Base-by-base conservation (phyloP, 352 stramenopile species). In the Globisporangium barbulae region DNA sequence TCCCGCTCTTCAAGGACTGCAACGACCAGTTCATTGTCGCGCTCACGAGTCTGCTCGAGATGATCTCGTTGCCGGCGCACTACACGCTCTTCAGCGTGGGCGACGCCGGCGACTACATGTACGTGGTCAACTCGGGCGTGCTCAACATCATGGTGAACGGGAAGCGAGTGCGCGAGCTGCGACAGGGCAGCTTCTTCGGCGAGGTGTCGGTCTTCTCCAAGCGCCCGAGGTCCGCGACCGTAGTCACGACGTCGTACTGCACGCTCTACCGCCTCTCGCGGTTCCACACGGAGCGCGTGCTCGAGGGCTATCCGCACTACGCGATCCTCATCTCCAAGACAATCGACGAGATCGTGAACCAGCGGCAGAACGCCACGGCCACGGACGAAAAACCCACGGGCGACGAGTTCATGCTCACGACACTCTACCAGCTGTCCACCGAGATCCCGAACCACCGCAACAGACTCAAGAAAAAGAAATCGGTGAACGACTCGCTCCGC, bases 161-260 rank as follows among this genome's bases (percentile, higher is more conserved):
- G 0, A 61, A 74, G 15, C 87, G 86, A 47, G 77, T 91, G 3
- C 76, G 83, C n/a, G 83, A 91, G 56, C 67, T 91, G 22, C 65
- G 75, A 3, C 80, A 83, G 31, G 83, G 79, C 9, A 84, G 72
- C 25, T 90, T 91, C 59, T 90, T 91, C 60, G 80, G 83, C 0
- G 83, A 91, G 52, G 70, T 91, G 10, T 89, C 83, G 0, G 78
- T 90, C 9, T 91, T 91, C 49, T 88, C 83, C 0, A 76, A 84
- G 53, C 76, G 77, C 1, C 75, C 73, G 17, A 70, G 83, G 2
- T 87, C 83, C 0, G 83, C 83, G 22, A 79, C 77, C 1, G 80
- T 90, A 6, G 61, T 82, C 9, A 88, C 81, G 0, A 72, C 74
- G 0, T 83, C 81, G 0, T 90, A 88, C 49, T 86, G 73, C 64